A percentile compares a stretch with the other conserved stretches of the same genome.
phyloP scores from a whole-genome alignment of 73 alveolate genomes.

The Tetrahymena borealis region DNA sequence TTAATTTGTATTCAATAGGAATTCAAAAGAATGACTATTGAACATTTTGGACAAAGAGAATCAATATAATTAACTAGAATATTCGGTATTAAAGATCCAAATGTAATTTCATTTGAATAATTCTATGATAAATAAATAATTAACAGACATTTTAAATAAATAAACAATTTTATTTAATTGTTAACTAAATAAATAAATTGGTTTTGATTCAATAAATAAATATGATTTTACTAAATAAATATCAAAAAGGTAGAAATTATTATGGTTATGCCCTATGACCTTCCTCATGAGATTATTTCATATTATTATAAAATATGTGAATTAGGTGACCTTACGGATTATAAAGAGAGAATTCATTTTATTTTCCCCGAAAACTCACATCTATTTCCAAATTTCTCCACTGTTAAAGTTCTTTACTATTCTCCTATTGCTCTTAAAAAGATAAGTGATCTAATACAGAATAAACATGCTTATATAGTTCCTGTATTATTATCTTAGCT shows the following conservation, averaged over 20 bases:
- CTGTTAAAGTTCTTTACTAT: conserved; percentile 68
- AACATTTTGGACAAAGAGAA: conserved; percentile 80
- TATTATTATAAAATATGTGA: conserved; percentile 84
- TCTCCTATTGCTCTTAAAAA: conserved; percentile 78
- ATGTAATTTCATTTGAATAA: conserved; percentile 72
- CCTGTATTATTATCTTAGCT: conserved; percentile 52
- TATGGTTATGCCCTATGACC: conserved; percentile 11
- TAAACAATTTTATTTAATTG: no score
- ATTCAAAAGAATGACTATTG: conserved; percentile 78
- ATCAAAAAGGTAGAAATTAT: not conserved
- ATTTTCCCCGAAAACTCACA: conserved; percentile 71
- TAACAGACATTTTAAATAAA: no score
- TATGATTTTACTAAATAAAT: no score
- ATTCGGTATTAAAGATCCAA: conserved; percentile 76
- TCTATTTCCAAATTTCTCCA: conserved; percentile 78
- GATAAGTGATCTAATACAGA: conserved; percentile 61
- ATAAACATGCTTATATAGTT: conserved; percentile 81
- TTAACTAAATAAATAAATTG: no score
- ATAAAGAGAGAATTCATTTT: conserved; percentile 68
- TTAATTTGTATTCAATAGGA: conserved; percentile 24
- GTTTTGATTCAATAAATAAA: no score
- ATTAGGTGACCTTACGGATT: conserved; percentile 80
- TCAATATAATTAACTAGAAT: conserved; percentile 81
- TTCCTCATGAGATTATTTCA: conserved; percentile 83
- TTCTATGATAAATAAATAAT: no score